These are phyloP conservation scores for Candida succiphila DNA, from an alignment of 805 yeast species.

Conservation along the genomic window DNA sequence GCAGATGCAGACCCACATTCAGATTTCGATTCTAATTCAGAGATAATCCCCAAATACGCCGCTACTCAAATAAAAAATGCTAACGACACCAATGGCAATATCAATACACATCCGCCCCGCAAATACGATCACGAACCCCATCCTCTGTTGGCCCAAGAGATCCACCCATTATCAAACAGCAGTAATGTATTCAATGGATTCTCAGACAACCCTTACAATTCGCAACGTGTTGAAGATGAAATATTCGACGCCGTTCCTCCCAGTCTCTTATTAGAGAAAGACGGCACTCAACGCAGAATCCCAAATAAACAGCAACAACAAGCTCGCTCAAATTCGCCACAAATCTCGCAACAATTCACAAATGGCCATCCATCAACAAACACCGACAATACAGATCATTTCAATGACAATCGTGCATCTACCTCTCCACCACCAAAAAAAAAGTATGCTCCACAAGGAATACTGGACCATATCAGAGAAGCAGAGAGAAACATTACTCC, in stretches of 20 bases:
- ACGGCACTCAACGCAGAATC: too few relatives aligned
- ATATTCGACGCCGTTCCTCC: constrained; percentile 18
- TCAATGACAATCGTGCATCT: too few relatives aligned
- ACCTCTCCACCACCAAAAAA: constrained; percentile 1
- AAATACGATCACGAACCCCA: too few relatives aligned
- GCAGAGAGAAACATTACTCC: constrained; percentile 9
- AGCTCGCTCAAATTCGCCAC: background rate
- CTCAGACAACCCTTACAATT: constrained; percentile 12
- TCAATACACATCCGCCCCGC: constrained; percentile 2
- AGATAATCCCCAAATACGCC: background rate
- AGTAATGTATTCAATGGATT: constrained; percentile 11
- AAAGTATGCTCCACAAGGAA: background rate
- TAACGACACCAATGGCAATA: background rate
- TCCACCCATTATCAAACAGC: too few relatives aligned
- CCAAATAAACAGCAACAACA: background rate
- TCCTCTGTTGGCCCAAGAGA: too few relatives aligned
- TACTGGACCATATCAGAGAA: background rate
- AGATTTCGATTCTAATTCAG: background rate
- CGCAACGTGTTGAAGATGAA: constrained; percentile 17
- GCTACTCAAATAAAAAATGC: background rate
- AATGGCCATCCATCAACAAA: too few relatives aligned
- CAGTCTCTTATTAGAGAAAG: constrained; percentile 15
- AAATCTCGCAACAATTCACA: background rate
- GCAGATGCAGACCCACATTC: background rate
- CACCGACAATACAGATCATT: too few relatives aligned